A percentile compares a stretch with the other conserved stretches of the same genome.
Conservation (phyloP, 2,329 filamentous ascomycete species). For the Alternaria sp. region DNA sequence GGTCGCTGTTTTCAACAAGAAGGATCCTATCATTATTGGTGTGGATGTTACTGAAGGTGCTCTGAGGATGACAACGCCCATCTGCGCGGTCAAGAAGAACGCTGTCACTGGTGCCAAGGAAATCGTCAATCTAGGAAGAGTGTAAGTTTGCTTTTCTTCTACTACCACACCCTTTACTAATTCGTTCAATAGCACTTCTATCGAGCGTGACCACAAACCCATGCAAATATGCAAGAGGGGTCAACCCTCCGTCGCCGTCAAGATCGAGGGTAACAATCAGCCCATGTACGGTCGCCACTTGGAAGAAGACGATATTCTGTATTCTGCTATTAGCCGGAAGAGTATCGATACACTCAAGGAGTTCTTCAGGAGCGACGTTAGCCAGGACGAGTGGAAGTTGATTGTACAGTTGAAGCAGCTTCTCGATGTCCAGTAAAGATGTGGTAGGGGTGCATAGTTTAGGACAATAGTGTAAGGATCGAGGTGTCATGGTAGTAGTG, state of each 20-base stretch:
- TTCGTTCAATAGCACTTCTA: slow-evolving; percentile 73
- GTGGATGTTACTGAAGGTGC: slow-evolving; percentile 94
- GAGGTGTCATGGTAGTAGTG: not conserved
- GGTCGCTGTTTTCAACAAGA: slow-evolving; percentile 98
- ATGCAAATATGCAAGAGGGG: slow-evolving; percentile 92
- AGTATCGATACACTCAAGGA: slow-evolving; percentile 97
- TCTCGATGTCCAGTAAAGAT: slow-evolving; percentile 74
- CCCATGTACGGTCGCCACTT: slow-evolving; percentile 94
- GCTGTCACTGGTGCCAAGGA: slow-evolving; percentile 82
- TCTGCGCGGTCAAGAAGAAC: slow-evolving; percentile 86
- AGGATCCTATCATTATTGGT: slow-evolving; percentile 90
- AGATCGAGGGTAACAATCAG: slow-evolving; percentile 94
- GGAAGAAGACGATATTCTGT: slow-evolving; percentile 87
- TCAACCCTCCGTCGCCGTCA: slow-evolving; percentile 95
- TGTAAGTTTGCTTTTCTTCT: slow-evolving; percentile 68
- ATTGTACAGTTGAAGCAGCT: slow-evolving; percentile 95
- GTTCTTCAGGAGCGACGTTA: slow-evolving; percentile 87
- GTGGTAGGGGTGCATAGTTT: not conserved
- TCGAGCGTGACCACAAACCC: slow-evolving; percentile 97
- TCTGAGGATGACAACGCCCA: slow-evolving; percentile 85
- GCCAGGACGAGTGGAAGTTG: slow-evolving; percentile 91
- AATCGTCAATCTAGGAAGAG: slow-evolving; percentile 84
- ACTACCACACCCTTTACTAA: slow-evolving; percentile 16
- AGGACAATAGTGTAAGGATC: not conserved
- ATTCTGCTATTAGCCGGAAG: slow-evolving; percentile 84